A percentile compares a stretch with the other conserved stretches of the same genome.
These are phyloP conservation scores for Eimeria sp. DNA, from an alignment of 169 alveolate genomes.

Conservation along the genomic window DNA sequence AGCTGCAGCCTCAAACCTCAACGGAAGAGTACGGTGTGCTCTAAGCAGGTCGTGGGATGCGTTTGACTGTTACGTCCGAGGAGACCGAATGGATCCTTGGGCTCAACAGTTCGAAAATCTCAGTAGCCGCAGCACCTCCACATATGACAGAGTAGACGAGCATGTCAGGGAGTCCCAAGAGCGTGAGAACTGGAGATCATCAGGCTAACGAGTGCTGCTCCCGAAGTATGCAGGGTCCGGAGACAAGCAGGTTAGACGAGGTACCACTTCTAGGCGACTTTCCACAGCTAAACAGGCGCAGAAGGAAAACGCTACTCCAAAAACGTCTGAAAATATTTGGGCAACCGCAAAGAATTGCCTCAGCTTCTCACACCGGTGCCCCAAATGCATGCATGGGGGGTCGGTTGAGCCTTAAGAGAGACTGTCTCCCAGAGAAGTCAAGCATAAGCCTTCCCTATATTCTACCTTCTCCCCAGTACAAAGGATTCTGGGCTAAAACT, in stretches of 20 bases:
- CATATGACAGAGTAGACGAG: background rate
- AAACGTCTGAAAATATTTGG: background rate
- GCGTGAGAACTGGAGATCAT: background rate
- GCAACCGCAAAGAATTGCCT: background rate
- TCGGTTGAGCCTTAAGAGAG: conserved; percentile 7
- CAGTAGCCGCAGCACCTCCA: background rate
- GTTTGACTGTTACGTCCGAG: background rate
- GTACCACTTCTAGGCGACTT: background rate
- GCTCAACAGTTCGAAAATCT: background rate
- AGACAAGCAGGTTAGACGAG: conserved; percentile 8
- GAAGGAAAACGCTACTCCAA: background rate
- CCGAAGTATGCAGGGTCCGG: background rate
- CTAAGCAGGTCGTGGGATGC: background rate
- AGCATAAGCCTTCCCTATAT: background rate
- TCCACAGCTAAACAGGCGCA: background rate
- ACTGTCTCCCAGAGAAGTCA: background rate
- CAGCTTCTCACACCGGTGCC: background rate
- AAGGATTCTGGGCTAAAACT: background rate
- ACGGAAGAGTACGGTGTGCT: background rate
- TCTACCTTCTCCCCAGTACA: background rate
- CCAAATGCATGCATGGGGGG: conserved; percentile 40
- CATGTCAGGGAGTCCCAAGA: background rate
- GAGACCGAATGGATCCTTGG: background rate
- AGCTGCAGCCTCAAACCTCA: background rate
- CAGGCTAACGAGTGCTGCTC: background rate